Evolutionary conservation across 208 protist species (phyloP).

Genomic region (Porcisia hertigi): DNA sequence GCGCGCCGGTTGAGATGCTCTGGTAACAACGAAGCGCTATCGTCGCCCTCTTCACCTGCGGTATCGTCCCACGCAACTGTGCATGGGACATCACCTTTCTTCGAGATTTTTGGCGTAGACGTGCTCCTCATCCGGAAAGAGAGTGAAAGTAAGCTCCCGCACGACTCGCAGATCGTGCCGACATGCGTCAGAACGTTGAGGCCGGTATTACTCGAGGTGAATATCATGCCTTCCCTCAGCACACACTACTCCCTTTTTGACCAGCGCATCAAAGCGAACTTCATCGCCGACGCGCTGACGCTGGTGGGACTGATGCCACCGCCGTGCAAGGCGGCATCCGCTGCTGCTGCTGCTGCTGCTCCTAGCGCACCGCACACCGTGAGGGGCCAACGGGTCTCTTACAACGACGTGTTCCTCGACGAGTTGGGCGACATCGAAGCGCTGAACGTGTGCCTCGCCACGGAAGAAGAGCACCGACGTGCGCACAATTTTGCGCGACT

Average conservation of each 20-base stretch:
- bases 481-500: constrained; percentile 42
- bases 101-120: constrained; percentile 88
- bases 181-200: constrained; percentile 4
- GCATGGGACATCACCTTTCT: constrained; percentile 52
- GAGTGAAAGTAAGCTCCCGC: background rate
- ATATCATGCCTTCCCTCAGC: constrained; percentile 88
- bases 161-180: background rate
- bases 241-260: constrained; percentile 81
- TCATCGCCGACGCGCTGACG: constrained; percentile 81
- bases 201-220: constrained; percentile 84
- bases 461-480: constrained; percentile 50
- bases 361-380: background rate
- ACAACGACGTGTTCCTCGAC: constrained; percentile 39
- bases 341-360: background rate
- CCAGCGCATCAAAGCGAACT: constrained; percentile 79
- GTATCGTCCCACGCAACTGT: constrained; percentile 10
- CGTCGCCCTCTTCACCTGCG: constrained; percentile 9
- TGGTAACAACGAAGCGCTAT: background rate
- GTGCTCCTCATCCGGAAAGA: constrained; percentile 51
- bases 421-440: constrained; percentile 3
- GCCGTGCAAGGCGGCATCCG: constrained; percentile 1
- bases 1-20: background rate
- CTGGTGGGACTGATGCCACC: constrained; percentile 68
- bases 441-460: constrained; percentile 49
- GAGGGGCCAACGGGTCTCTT: background rate